phyloP scores from a whole-genome alignment of 208 protist species.

The Wallacemonas sp. region DNA sequence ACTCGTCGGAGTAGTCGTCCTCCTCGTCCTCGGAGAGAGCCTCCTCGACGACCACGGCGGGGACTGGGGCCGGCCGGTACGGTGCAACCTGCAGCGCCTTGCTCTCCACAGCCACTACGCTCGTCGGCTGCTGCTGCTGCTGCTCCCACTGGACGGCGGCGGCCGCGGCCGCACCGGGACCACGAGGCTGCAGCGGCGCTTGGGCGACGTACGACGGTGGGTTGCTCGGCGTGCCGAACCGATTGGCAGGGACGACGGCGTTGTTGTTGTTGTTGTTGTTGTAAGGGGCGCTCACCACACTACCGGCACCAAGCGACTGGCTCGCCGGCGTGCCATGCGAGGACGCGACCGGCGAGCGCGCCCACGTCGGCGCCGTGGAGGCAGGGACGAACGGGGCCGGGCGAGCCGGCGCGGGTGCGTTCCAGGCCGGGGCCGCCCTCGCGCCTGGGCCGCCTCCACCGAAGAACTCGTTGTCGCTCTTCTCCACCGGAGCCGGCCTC shows the following conservation, averaged over 20 bases:
- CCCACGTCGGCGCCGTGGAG: background rate
- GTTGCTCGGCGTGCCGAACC: background rate
- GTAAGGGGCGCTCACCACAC: background rate
- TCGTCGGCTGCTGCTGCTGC: background rate
- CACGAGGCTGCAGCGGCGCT: conserved; percentile 1
- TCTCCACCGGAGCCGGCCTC: background rate
- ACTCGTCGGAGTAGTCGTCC: conserved; percentile 20
- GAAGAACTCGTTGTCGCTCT: conserved; percentile 13
- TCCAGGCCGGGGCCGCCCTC: too few species aligned
- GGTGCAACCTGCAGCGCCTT: conserved; percentile 5
- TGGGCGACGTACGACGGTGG: background rate
- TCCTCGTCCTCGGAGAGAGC: conserved; percentile 22
- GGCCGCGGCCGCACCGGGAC: background rate
- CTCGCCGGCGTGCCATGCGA: conserved; percentile 7
- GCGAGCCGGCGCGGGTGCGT: background rate
- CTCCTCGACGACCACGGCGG: conserved; percentile 3
- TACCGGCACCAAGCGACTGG: background rate
- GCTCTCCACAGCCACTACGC: background rate
- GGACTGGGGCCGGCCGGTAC: conserved; percentile 3
- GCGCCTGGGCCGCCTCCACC: too few species aligned
- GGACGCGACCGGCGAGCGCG: background rate
- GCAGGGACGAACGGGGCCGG: background rate
- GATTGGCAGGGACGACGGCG: background rate
- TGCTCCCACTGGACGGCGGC: background rate
- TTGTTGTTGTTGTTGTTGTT: conserved; percentile 1